Conservation (phyloP, 768 basidiomycete species). For the Pleurotus djamor region DNA sequence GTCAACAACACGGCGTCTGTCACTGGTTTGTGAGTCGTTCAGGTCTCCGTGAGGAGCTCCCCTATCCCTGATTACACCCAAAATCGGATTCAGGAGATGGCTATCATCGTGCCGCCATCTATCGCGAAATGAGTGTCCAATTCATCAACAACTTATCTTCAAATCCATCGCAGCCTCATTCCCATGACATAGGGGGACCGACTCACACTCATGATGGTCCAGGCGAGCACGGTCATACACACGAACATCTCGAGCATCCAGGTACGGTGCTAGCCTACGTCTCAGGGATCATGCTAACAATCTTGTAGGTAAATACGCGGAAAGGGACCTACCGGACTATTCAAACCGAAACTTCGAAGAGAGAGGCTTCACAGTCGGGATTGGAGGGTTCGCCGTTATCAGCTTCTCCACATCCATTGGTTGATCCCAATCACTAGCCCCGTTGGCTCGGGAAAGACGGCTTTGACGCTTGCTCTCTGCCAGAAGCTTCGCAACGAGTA, state of each 20-base stretch:
- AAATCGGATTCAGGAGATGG: background rate
- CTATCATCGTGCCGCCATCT: background rate
- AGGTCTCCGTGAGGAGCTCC: too few relatives aligned
- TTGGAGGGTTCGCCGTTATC: conserved; percentile 74
- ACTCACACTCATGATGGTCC: conserved; percentile 52
- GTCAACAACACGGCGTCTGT: too few relatives aligned
- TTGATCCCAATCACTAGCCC: conserved; percentile 50
- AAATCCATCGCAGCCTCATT: conserved; percentile 34
- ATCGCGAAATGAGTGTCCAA: conserved; percentile 53
- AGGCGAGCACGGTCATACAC: conserved; percentile 91
- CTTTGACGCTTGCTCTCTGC: conserved; percentile 89
- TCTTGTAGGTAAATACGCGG: conserved; percentile 78
- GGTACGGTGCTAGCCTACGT: conserved; percentile 41
- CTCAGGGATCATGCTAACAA: background rate
- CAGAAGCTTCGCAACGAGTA: conserved; percentile 74
- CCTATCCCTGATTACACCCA: background rate
- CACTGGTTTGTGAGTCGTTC: too few relatives aligned
- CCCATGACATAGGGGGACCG: conserved; percentile 42
- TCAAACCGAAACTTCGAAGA: conserved; percentile 82
- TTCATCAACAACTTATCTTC: conserved; percentile 71
- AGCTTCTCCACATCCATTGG: background rate
- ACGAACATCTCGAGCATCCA: conserved; percentile 88
- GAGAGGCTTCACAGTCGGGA: conserved; percentile 96
- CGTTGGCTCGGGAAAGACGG: conserved; percentile 98
- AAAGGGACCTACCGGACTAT: conserved; percentile 92